Evolutionary conservation across 2,329 filamentous ascomycete species (phyloP), one percentile per base, ranked within the genome.

Genomic region (Orbilia oligospora): DNA sequence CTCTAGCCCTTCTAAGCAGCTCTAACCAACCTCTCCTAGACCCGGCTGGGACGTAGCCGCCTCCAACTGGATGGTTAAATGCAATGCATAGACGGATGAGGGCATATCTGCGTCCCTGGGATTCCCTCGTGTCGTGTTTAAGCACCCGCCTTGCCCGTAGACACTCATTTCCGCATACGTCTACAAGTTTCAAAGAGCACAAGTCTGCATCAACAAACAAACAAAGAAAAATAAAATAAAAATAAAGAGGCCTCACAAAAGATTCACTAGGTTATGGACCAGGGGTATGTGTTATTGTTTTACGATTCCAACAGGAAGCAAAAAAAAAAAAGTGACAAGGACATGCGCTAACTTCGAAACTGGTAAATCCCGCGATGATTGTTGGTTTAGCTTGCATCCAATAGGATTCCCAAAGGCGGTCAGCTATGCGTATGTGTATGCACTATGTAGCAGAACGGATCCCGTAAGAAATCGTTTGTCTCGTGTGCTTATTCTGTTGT

Each of bases 361-460:
- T 55, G 55, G 75, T 78, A 78, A 78, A 78, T 78, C 10, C 68
- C 68, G 75, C 75, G 75, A 69, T 56, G 70, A 73, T 73, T 73
- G 65, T 30, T 44, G 41, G 38, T 8, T 24, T 38, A 22, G 27
- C 14, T 38, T 24, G 3, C 12, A 16, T 18, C 30, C n/a, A 3
- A 20, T 67, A 66, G 61, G 38, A 66, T 61, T 64, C 30, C 58
- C 27, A 49, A 51, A 64, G 41, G 5, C n/a, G 44, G 44, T 46
- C 44, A 46, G 18, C 44, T n/a, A 46, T 46, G 44, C 44, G 20
- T 22, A 51, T 51, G 22, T n/a, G 22, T 24, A 24, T 24, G 22
- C 12, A 48, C 46, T 27, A 46, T 10, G n/a, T 48, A 44, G 30
- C 66, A 48, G 36, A 64, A 48, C 38, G 41, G 58, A 48, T 48